phyloP scores from a whole-genome alignment of 2,329 filamentous ascomycete species.

The Coleophoma crateriformis region DNA sequence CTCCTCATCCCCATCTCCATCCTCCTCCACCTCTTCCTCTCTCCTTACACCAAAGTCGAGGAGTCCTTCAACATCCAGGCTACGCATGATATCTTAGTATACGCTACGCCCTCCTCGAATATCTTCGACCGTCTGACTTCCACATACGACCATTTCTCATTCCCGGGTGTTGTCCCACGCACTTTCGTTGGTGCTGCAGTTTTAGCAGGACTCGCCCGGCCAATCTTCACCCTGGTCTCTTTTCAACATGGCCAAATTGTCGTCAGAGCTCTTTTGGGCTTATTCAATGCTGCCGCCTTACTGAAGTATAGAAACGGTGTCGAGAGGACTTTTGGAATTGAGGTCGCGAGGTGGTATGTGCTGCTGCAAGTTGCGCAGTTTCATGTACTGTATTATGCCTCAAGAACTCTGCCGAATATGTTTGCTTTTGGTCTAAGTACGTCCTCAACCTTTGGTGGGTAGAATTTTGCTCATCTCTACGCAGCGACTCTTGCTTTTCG shows the following conservation, averaged over 20 bases:
- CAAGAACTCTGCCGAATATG: slow-evolving; percentile 90
- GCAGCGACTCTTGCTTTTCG: slow-evolving; percentile 59
- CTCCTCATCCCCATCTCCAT: slow-evolving; percentile 58
- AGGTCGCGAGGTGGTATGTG: slow-evolving; percentile 72
- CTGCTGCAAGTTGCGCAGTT: slow-evolving; percentile 80
- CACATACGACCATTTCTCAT: slow-evolving; percentile 82
- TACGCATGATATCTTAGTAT: slow-evolving; percentile 78
- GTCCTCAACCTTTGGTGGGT: slow-evolving; percentile 25
- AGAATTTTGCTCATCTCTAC: slow-evolving; percentile 4
- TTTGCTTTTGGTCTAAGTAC: slow-evolving; percentile 84
- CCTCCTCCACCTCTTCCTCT: slow-evolving; percentile 62
- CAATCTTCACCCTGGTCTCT: slow-evolving; percentile 52
- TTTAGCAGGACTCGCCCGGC: slow-evolving; percentile 67
- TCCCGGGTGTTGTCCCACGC: slow-evolving; percentile 85
- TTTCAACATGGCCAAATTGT: slow-evolving; percentile 53
- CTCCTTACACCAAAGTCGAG: slow-evolving; percentile 95
- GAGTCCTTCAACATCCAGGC: slow-evolving; percentile 98
- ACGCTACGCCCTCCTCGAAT: slow-evolving; percentile 64
- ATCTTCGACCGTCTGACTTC: slow-evolving; percentile 44
- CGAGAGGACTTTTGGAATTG: slow-evolving; percentile 59
- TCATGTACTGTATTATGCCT: slow-evolving; percentile 88
- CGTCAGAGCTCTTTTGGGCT: slow-evolving; percentile 71
- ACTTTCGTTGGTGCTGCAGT: slow-evolving; percentile 81
- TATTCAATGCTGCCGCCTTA: slow-evolving; percentile 67
- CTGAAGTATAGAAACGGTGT: slow-evolving; percentile 60